Evolutionary conservation across 2,329 filamentous ascomycete genomes (phyloP).

Genomic region (Verticillium tricorpus): DNA sequence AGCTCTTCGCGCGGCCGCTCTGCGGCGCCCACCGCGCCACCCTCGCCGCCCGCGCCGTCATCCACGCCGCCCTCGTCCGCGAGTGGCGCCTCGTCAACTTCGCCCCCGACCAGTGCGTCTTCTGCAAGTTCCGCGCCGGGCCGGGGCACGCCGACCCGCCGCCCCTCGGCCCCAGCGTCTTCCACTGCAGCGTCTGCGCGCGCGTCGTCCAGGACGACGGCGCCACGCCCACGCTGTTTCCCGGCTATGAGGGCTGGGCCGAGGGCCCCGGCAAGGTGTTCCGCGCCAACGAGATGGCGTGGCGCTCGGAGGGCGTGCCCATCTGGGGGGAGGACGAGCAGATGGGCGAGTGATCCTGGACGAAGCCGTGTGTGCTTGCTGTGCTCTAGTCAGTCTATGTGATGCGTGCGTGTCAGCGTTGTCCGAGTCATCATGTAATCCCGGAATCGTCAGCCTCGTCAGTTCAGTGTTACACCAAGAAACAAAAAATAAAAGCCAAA

Average conservation of each 20-base stretch:
- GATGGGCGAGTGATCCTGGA: background rate
- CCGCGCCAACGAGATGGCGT: background rate
- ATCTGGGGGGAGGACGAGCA: background rate
- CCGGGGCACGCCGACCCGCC: background rate
- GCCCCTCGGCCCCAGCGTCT: background rate
- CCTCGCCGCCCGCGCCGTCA: constrained; percentile 19
- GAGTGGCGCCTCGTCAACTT: constrained; percentile 20
- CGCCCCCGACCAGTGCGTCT: constrained; percentile 22
- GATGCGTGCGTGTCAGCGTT: no score
- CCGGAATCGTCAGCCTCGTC: no score
- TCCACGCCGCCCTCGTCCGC: constrained; percentile 16
- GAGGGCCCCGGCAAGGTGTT: background rate
- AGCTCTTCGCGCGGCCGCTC: constrained; percentile 25
- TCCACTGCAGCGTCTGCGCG: constrained; percentile 1
- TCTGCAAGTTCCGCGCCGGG: constrained; percentile 18
- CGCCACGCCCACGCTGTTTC: background rate
- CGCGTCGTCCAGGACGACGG: background rate
- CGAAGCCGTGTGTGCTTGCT: no score
- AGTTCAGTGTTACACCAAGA: no score
- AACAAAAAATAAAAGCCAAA: no score
- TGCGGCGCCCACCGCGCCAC: constrained; percentile 30
- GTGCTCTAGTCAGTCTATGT: no score
- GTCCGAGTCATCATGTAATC: no score
- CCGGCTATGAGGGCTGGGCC: background rate
- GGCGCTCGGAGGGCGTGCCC: background rate